Conservation (phyloP, 2,329 filamentous ascomycete genomes). For the Arthrobotrys megalospora region DNA sequence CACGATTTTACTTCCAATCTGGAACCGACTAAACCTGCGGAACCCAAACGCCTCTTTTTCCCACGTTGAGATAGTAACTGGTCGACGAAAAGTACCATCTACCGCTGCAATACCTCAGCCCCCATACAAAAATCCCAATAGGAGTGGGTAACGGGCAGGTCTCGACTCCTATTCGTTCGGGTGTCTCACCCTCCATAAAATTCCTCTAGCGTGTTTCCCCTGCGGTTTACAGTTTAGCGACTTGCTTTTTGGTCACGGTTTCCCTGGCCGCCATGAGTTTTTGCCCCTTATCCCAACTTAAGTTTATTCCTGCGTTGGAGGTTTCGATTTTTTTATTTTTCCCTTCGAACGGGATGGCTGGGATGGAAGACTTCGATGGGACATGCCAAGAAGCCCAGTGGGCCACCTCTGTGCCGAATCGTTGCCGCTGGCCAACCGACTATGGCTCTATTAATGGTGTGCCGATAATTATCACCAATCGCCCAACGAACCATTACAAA, state of each 20-base stretch:
- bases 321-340: slow-evolving; percentile 26
- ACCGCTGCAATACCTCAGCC: slow-evolving; percentile 45
- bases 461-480: slow-evolving; percentile 50
- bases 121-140: slow-evolving; percentile 51
- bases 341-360: slow-evolving; percentile 46
- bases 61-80: slow-evolving; percentile 35
- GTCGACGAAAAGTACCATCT: slow-evolving; percentile 41
- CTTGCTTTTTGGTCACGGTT: slow-evolving; percentile 56
- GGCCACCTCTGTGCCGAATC: slow-evolving; percentile 20
- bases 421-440: slow-evolving; percentile 45
- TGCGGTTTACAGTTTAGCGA: slow-evolving; percentile 51
- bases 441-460: slow-evolving; percentile 36
- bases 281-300: slow-evolving; percentile 52
- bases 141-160: slow-evolving; percentile 53
- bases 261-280: slow-evolving; percentile 30
- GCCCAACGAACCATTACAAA: slow-evolving; percentile 34
- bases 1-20: slow-evolving; percentile 51
- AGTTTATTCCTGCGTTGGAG: slow-evolving; percentile 25
- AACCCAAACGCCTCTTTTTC: slow-evolving; percentile 41
- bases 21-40: slow-evolving; percentile 43
- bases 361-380: slow-evolving; percentile 28
- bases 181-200: slow-evolving; percentile 49
- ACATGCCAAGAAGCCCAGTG: slow-evolving; percentile 14
- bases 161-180: slow-evolving; percentile 54
- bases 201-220: slow-evolving; percentile 51